Percentiles rank a stretch among this genome's conserved stretches.
Evolutionary conservation across 371 early-diverging fungal species (phyloP).

Genomic region (Rhizopus stolonifer): DNA sequence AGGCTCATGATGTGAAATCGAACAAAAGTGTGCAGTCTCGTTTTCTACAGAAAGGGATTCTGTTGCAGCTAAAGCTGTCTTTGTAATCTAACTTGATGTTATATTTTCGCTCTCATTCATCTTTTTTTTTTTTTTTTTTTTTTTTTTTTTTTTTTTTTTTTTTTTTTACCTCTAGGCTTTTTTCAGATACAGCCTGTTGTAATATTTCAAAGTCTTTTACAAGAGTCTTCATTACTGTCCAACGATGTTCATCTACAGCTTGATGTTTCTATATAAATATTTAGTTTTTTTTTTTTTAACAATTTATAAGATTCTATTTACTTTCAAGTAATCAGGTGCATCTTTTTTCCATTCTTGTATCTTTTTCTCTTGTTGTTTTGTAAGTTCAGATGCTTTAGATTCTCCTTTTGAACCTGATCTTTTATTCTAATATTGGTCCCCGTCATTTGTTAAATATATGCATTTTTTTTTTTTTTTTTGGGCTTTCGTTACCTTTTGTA

Average conservation of each 20-base stretch:
- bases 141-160: constrained; percentile 13
- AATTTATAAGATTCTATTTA: too few species aligned
- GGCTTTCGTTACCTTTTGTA: constrained; percentile 5
- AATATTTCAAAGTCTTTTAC: constrained; percentile 46
- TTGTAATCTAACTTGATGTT: constrained; percentile 11
- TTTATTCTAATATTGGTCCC: constrained; percentile 12
- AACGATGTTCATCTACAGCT: constrained; percentile 48
- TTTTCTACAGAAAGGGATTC: constrained; percentile 24
- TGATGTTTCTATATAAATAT: constrained; percentile 40
- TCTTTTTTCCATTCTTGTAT: constrained; percentile 40
- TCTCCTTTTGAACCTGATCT: constrained; percentile 7
- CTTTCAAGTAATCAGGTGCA: constrained; percentile 47
- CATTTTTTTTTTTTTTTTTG: too few species aligned
- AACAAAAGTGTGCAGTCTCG: constrained; percentile 28
- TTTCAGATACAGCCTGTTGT: constrained; percentile 48
- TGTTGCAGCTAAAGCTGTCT: constrained; percentile 14
- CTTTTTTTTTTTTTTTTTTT: constrained; percentile 3
- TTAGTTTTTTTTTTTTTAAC: background rate
- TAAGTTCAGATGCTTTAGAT: constrained; percentile 33
- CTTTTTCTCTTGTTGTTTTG: constrained; percentile 24
- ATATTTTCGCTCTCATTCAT: constrained; percentile 20
- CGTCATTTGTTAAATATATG: background rate
- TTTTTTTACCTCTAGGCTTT: constrained; percentile 14
- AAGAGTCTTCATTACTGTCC: constrained; percentile 31
- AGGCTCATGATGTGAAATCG: background rate